A percentile compares a stretch with the other conserved stretches of the same genome.
phyloP scores from a whole-genome alignment of 164 flowering plant species.

The Annona squamosa region DNA sequence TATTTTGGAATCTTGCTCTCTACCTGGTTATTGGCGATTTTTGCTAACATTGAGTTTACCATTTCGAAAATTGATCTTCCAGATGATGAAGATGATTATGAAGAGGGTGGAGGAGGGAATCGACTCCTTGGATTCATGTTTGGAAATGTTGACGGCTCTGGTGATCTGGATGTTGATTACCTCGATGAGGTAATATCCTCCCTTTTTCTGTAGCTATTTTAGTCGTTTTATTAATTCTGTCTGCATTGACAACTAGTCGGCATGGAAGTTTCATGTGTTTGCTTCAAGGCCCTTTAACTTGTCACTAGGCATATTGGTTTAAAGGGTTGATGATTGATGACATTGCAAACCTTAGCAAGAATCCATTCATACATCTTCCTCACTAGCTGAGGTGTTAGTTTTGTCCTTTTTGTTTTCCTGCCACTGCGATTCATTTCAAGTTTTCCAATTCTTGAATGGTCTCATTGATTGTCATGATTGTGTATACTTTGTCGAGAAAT shows the following conservation, averaged over 20 bases:
- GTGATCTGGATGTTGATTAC: constrained; percentile 94
- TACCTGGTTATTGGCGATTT: neutral
- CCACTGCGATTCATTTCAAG: neutral
- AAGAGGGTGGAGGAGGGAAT: constrained; percentile 60
- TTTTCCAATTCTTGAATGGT: too few relatives aligned
- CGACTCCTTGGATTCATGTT: constrained; percentile 90
- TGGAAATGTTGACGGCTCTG: constrained; percentile 89
- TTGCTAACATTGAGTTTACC: neutral
- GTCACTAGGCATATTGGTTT: too few relatives aligned
- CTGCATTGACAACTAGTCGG: neutral
- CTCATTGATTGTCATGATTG: too few relatives aligned
- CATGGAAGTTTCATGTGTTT: neutral
- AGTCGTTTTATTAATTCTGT: neutral
- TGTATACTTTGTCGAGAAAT: too few relatives aligned
- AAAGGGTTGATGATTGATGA: neutral
- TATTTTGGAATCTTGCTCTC: neutral
- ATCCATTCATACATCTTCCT: neutral
- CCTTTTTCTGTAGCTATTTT: neutral
- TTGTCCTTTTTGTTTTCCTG: neutral
- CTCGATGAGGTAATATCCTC: constrained; percentile 74
- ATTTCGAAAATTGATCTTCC: constrained; percentile 10
- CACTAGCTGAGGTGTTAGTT: neutral
- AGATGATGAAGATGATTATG: constrained; percentile 89
- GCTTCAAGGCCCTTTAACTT: too few relatives aligned
- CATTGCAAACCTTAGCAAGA: neutral